Base-by-base conservation (phyloP, 148 eudicot genomes). In the Bassia scoparia region DNA sequence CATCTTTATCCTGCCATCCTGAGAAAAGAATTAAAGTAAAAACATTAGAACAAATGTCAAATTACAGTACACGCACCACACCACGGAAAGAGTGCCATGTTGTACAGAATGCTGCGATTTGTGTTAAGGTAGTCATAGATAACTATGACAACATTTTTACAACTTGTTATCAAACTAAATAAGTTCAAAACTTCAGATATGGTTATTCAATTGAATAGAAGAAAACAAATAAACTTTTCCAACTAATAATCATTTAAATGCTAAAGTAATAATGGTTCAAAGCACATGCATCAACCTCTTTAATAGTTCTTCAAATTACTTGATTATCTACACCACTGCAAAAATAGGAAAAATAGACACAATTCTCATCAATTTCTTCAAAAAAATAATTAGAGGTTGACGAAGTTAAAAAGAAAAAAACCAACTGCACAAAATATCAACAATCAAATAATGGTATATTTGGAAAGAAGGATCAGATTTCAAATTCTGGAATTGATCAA, bases 281-380 rank as follows among this genome's bases (percentile, higher is more conserved):
- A 71, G 46, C 52, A 23, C 30, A 64, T 50, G 44, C n/a, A 53
- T 77, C 31, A 64, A 21, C 34, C 31, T 43, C 21, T 29, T 21
- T 29, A 10, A 43, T 54, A 68, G 44, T 68, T 24, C 14, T 55
- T 58, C n/a, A 43, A 50, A 29, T 68, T 84, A 95, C 97, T 97
- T 89, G 98, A 80, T 92, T 88, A 86, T 95, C 98, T n/a, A 69
- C 88, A 37, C 97, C 97, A 90, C 98, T 95, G 97, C 59, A 86
- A 66, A 70, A 50, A n/a, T n/a, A n/a, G n/a, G 52, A 73, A 61
- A 77, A 43, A 34, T 15, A 70, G 71, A 73, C 23, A 76, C 43
- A 46, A 79, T 68, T 64, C 72, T 75, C 48, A 71, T 29, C 55
- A n/a, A 73, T 0, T 41, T 17, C 15, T 7, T 46, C 13, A 48